phyloP scores from a whole-genome alignment of 1,284 basidiomycete species.

The Wolfiporia cocos region DNA sequence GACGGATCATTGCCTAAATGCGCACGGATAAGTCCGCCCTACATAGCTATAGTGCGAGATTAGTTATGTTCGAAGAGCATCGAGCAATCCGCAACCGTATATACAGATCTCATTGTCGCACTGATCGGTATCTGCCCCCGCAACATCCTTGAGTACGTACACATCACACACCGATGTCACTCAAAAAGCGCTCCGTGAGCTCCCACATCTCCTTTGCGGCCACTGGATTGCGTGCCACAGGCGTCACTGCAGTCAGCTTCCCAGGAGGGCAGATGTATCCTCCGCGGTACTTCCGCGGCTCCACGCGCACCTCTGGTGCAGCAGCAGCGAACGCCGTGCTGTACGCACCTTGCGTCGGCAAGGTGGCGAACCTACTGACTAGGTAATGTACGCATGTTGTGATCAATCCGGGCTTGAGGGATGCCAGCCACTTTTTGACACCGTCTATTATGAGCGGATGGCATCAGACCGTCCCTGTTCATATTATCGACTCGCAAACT shows the following conservation, averaged over 20 bases:
- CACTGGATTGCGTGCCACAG: slow-evolving; percentile 27
- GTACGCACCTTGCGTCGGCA: slow-evolving; percentile 33
- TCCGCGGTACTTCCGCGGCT: slow-evolving; percentile 36
- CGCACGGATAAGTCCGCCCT: no score
- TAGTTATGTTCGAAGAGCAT: no score
- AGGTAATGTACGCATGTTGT: background rate
- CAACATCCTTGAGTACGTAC: no score
- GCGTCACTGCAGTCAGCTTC: slow-evolving; percentile 19
- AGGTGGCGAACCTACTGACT: slow-evolving; percentile 24
- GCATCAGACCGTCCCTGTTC: background rate
- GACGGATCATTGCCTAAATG: no score
- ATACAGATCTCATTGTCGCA: no score
- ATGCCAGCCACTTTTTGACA: background rate
- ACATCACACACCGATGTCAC: slow-evolving; percentile 15
- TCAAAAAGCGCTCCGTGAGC: slow-evolving; percentile 30
- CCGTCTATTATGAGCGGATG: background rate
- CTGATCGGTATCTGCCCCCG: no score
- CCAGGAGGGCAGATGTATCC: slow-evolving; percentile 37
- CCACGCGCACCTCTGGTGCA: slow-evolving; percentile 25
- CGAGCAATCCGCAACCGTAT: no score
- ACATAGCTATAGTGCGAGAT: no score
- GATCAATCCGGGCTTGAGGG: slow-evolving; percentile 9
- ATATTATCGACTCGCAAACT: slow-evolving; percentile 13
- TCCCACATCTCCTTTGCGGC: slow-evolving; percentile 39
- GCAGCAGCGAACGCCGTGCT: slow-evolving; percentile 42